Percentiles rank a stretch among this genome's conserved stretches.
Conservation (phyloP, 2,329 filamentous ascomycete species). For the Pyricularia grisea region DNA sequence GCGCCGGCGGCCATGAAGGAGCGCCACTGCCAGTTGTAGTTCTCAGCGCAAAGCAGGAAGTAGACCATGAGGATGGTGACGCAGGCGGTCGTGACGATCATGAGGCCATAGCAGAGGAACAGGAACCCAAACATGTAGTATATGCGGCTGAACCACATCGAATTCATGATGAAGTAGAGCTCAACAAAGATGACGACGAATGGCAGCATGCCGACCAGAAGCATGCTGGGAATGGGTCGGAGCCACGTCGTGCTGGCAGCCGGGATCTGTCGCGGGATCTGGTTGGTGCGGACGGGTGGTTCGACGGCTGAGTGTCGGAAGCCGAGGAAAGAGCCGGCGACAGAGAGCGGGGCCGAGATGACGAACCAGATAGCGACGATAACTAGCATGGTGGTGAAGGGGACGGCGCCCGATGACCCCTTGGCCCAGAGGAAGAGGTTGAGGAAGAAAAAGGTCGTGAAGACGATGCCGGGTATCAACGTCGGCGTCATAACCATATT, state of each 20-base stretch:
- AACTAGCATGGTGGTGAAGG: slow-evolving; percentile 93
- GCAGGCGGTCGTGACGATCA: slow-evolving; percentile 90
- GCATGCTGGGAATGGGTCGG: slow-evolving; percentile 77
- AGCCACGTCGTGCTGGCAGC: slow-evolving; percentile 70
- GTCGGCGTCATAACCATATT: slow-evolving; percentile 85
- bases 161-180: slow-evolving; percentile 98
- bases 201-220: slow-evolving; percentile 83
- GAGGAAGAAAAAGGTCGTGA: slow-evolving; percentile 81
- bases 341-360: slow-evolving; percentile 85
- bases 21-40: slow-evolving; percentile 99
- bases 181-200: slow-evolving; percentile 98
- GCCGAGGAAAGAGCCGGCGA: slow-evolving; percentile 85
- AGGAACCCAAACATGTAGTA: slow-evolving; percentile 99
- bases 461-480: slow-evolving; percentile 79
- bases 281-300: slow-evolving; percentile 85
- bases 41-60: slow-evolving; percentile 89
- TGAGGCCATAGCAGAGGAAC: slow-evolving; percentile 93
- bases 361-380: slow-evolving; percentile 93
- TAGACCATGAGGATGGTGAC: slow-evolving; percentile 94
- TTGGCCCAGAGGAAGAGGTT: slow-evolving; percentile 96
- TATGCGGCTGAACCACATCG: slow-evolving; percentile 96
- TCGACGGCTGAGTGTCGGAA: slow-evolving; percentile 68
- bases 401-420: slow-evolving; percentile 84
- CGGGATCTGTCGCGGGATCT: slow-evolving; percentile 95
- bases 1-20: slow-evolving; percentile 87